Evolutionary conservation across 495 filamentous ascomycete species (phyloP), one percentile per base, ranked within the genome.

Genomic region (Astrothelium subdiscretum): DNA sequence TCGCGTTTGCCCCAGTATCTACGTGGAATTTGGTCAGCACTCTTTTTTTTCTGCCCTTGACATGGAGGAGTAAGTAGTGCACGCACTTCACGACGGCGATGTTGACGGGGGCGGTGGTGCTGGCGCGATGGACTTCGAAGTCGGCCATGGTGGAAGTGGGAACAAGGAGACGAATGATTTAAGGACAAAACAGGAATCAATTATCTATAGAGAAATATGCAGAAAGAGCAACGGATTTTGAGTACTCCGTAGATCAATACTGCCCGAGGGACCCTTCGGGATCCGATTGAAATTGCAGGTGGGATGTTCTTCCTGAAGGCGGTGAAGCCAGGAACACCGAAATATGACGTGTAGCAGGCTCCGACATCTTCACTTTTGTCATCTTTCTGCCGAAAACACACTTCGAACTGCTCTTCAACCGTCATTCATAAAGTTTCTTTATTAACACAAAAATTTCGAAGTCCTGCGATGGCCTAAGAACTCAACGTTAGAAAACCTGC

Each of bases 1-100:
- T 97, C 90, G 51, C 94, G 89, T 77, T 97, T 97, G 64, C 94
- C 94, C 94, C 94, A 98, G 80, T 98, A 98, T 75, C 90, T 95
- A 68, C 32, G 31, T 35, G n/a, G 32, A 43, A 4, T 59, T 31
- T 22, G 31, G 67, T 79, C 66, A 75, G 72, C 27, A 32, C 44
- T 3, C 15, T 42, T 3, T 62, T 58, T 1, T 12, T 44, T 11
- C 27, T 59, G 59, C 63, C 29, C 31, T 44, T 51, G 32, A 18
- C 11, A 2, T 31, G 1, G 42, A 52, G 64, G 58, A 48, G 58
- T 66, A 65, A 48, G 62, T 60, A 42, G 58, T 58, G 44, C 43
- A 70, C 79, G 61, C 79, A 94, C 90, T 99, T 99, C 74, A 99
- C 92, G 38, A 99, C 94, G 61, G 94, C 94, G 70, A 99, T 99